Conservation (phyloP, 352 stramenopile genomes). For the Globisporangium cederbergense region DNA sequence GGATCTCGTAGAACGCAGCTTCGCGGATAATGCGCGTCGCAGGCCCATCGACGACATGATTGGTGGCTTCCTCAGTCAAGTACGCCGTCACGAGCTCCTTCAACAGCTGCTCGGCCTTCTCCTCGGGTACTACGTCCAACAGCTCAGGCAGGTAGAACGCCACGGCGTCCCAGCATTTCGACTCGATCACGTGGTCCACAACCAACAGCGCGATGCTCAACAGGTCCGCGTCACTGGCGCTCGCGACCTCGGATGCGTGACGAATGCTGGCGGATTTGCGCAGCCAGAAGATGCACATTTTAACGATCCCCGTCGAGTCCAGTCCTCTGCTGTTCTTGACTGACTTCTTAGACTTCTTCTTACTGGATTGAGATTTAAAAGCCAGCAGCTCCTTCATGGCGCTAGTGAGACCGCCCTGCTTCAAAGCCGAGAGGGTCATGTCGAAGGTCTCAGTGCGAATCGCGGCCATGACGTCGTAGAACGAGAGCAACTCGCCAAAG, state of each 20-base stretch:
- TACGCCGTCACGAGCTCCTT: constrained; percentile 32
- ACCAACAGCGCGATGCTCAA: constrained; percentile 38
- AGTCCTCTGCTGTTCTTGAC: constrained; percentile 17
- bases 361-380: constrained; percentile 10
- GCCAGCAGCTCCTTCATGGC: constrained; percentile 42
- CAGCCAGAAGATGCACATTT: constrained; percentile 73
- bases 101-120: constrained; percentile 27
- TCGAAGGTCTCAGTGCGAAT: constrained; percentile 44
- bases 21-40: constrained; percentile 55
- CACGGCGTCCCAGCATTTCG: constrained; percentile 67
- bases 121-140: constrained; percentile 29
- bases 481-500: constrained; percentile 73
- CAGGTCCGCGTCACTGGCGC: constrained; percentile 18
- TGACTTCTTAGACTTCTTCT: constrained; percentile 7
- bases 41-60: constrained; percentile 16
- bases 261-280: constrained; percentile 21
- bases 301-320: constrained; percentile 58
- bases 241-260: constrained; percentile 16
- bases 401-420: constrained; percentile 25
- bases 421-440: constrained; percentile 38
- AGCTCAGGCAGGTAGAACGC: constrained; percentile 72
- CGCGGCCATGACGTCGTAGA: constrained; percentile 50
- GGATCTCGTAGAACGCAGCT: constrained; percentile 82
- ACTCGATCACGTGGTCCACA: constrained; percentile 53
- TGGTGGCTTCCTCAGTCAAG: constrained; percentile 24